Evolutionary conservation across 164 flowering plant genomes (phyloP), one percentile per base, ranked within the genome.

Genomic region (Magnolia kwangsiensis): DNA sequence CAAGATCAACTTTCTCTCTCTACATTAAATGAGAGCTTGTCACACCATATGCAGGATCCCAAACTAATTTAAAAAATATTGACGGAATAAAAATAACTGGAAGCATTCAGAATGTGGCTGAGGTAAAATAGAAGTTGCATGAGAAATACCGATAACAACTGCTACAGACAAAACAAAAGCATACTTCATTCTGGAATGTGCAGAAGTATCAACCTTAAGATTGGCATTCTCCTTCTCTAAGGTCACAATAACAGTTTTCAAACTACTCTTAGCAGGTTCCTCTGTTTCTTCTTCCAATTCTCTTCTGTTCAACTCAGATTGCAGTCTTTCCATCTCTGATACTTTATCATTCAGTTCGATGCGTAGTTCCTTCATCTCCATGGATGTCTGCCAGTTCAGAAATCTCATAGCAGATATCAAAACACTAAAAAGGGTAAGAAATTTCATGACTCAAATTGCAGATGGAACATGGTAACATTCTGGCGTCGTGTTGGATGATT

Each of bases 151-250:
- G 68, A 65, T 20, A 21, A 5, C 21, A 65, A 21, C 68, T 65
- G 9, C 68, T n/a, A 65, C 23, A 65, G 37, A 18, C 18, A 67
- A 16, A 7, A 23, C 11, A 37, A 24, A 68, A n/a, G 14, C 23
- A 70, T 67, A n/a, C 31, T 14, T 13, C 59, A 64, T 7, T n/a
- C n/a, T 8, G 49, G 63, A 63, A 50, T 29, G 24, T 18, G 20
- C 5, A 69, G 13, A 67, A 72, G 37, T 59, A 71, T 51, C 50
- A 81, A 95, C 99, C 99, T 91, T 89, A 67, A 92, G 90, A 74
- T 68, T 72, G 49, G 72, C 27, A 63, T 91, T 94, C 78, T 96
- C 98, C 82, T 87, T 86, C 85, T 94, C 89, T 66, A 96, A 73
- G 37, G 79, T 69, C 63, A 78, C 83, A 78, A 90, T 86, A 67